A percentile compares a stretch with the other conserved stretches of the same genome.
These are phyloP conservation scores for Zymoseptoria tritici DNA, from an alignment of 2,329 filamentous ascomycete genomes.

Conservation along the genomic window DNA sequence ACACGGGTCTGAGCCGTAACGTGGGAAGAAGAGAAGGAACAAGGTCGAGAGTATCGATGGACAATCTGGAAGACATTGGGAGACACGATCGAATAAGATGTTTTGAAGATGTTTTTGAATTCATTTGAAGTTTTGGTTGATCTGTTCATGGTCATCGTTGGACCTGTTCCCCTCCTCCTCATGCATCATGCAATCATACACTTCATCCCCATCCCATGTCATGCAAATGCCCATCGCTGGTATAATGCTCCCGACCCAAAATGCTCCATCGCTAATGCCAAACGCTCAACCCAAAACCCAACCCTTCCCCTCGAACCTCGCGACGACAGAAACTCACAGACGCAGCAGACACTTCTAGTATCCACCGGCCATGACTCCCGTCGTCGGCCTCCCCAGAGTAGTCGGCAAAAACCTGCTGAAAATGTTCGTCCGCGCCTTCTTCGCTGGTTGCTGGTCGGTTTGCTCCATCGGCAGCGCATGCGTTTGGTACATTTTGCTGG, in stretches of 20 bases:
- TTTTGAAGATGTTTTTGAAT: no score
- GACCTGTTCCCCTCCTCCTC: no score
- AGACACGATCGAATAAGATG: no score
- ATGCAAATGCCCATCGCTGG: background rate
- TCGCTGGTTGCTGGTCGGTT: constrained; percentile 26
- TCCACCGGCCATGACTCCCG: constrained; percentile 8
- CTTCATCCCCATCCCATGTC: background rate
- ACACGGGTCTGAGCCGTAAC: no score
- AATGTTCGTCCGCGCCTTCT: constrained; percentile 33
- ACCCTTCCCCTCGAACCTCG: no score
- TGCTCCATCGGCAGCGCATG: constrained; percentile 23
- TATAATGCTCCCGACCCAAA: background rate
- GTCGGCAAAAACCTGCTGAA: constrained; percentile 32
- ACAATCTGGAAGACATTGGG: no score
- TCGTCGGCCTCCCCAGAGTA: constrained; percentile 15
- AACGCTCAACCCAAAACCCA: background rate
- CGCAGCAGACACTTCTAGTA: constrained; percentile 10
- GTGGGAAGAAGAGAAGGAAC: no score
- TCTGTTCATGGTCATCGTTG: no score
- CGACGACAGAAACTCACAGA: background rate
- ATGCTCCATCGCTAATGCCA: background rate
- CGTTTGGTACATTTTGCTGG: constrained; percentile 2
- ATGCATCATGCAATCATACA: background rate
- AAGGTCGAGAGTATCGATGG: no score
- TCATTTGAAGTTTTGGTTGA: no score